Conservation (phyloP, 495 filamentous ascomycete species). For the Penicillium arizonense region DNA sequence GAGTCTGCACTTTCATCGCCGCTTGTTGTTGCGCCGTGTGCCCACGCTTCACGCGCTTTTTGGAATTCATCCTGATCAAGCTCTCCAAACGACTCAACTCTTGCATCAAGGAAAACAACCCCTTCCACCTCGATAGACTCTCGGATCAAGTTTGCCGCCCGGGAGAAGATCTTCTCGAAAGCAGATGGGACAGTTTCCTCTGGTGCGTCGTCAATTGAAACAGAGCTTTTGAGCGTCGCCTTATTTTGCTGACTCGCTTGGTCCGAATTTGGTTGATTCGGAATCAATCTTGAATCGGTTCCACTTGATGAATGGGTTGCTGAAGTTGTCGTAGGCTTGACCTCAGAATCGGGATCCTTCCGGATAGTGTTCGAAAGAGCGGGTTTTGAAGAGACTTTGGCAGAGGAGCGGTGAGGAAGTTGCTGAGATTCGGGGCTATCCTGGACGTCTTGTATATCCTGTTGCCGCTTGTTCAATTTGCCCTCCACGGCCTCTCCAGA, state of each 20-base stretch:
- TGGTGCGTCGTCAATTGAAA: constrained; percentile 4
- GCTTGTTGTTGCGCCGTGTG: constrained; percentile 2
- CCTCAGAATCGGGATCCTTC: too few species aligned
- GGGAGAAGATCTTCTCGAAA: constrained; percentile 17
- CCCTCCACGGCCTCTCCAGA: constrained; percentile 18
- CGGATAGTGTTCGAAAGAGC: too few species aligned
- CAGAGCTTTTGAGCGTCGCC: neutral
- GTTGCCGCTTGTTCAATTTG: constrained; percentile 21
- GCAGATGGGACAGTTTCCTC: constrained; percentile 3
- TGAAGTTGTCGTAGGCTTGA: too few species aligned
- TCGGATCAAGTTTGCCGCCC: constrained; percentile 48
- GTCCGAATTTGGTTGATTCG: too few species aligned
- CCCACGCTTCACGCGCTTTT: constrained; percentile 1
- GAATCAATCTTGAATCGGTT: too few species aligned
- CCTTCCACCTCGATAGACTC: constrained; percentile 53
- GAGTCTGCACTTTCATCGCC: constrained; percentile 18
- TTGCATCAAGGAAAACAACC: constrained; percentile 50
- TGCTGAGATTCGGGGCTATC: neutral
- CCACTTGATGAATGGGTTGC: too few species aligned
- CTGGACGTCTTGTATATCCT: constrained; percentile 16
- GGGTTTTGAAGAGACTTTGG: too few species aligned
- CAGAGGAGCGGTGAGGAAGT: neutral
- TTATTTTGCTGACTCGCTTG: neutral
- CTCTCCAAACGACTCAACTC: constrained; percentile 15
- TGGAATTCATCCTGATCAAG: constrained; percentile 3